phyloP scores from a whole-genome alignment of 257 asterid species.

The Plantago major region DNA sequence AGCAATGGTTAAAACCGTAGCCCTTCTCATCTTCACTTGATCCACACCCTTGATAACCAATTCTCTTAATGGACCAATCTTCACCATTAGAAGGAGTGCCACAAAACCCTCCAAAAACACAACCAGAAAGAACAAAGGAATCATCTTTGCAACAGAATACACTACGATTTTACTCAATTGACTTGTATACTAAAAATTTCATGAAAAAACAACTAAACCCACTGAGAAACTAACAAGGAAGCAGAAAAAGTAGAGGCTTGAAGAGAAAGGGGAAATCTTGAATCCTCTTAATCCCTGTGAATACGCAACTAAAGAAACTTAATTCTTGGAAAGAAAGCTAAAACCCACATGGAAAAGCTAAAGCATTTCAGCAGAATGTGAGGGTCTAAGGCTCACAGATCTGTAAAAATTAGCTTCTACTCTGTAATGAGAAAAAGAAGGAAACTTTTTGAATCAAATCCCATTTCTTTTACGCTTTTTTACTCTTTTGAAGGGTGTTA shows the following conservation, averaged over 20 bases:
- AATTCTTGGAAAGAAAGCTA: constrained; percentile 18
- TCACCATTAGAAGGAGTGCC: constrained; percentile 80
- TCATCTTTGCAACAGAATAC: constrained; percentile 41
- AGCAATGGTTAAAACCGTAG: constrained; percentile 78
- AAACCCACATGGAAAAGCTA: constrained; percentile 20
- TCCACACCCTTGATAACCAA: constrained; percentile 80
- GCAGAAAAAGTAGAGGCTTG: too few relatives aligned
- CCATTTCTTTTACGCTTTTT: too few relatives aligned
- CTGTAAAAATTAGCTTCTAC: constrained; percentile 25
- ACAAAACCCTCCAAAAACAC: constrained; percentile 68
- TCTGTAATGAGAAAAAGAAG: background rate
- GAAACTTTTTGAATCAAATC: too few relatives aligned
- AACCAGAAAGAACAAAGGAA: constrained; percentile 78
- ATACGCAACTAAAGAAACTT: background rate
- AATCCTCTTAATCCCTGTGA: constrained; percentile 13
- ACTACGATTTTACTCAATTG: constrained; percentile 6
- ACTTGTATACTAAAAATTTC: too few relatives aligned
- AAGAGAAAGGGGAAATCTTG: constrained; percentile 16
- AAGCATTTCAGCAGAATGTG: constrained; percentile 18
- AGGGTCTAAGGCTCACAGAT: constrained; percentile 29
- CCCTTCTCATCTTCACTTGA: constrained; percentile 84
- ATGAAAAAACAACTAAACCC: constrained; percentile 9
- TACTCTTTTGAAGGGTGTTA: background rate
- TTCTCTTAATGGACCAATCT: constrained; percentile 88
- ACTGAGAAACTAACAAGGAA: constrained; percentile 1